Evolutionary conservation across 441 rosid species (phyloP).

Genomic region (Sinapis alba): DNA sequence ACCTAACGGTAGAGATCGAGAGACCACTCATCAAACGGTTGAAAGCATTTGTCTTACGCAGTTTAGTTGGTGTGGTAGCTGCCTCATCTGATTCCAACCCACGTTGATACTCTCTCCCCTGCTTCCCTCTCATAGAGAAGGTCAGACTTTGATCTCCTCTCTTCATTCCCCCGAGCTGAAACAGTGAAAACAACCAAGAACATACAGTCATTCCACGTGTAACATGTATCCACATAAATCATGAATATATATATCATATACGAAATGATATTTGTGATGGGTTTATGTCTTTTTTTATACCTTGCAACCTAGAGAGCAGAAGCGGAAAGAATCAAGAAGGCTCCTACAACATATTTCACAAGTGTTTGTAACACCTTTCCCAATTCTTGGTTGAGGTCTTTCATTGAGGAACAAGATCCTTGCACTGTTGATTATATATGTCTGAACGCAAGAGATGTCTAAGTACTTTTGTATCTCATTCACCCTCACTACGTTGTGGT

Average conservation of each 20-base stretch:
- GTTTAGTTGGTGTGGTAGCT: constrained; percentile 70
- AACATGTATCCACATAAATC: constrained; percentile 9
- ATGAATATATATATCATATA: neutral
- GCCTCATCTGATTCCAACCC: constrained; percentile 73
- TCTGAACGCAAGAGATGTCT: constrained; percentile 79
- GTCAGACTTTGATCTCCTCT: constrained; percentile 64
- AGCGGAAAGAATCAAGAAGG: constrained; percentile 85
- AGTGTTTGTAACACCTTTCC: constrained; percentile 89
- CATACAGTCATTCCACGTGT: constrained; percentile 33
- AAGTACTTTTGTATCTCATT: constrained; percentile 77
- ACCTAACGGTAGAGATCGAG: constrained; percentile 53
- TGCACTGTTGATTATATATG: constrained; percentile 88
- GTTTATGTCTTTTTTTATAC: constrained; percentile 30
- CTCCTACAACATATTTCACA: constrained; percentile 80
- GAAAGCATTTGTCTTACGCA: constrained; percentile 55
- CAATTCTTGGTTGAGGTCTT: constrained; percentile 88
- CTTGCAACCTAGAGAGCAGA: constrained; percentile 95
- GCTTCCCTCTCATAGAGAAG: constrained; percentile 54
- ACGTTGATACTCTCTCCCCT: constrained; percentile 48
- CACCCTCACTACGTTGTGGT: constrained; percentile 87
- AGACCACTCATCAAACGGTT: constrained; percentile 64
- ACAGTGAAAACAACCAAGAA: constrained; percentile 1
- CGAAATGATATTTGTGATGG: neutral
- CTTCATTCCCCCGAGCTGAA: constrained; percentile 75
- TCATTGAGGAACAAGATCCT: constrained; percentile 80